These are phyloP conservation scores for Usnea hakonensis DNA, from an alignment of 495 filamentous ascomycete species.

Conservation along the genomic window DNA sequence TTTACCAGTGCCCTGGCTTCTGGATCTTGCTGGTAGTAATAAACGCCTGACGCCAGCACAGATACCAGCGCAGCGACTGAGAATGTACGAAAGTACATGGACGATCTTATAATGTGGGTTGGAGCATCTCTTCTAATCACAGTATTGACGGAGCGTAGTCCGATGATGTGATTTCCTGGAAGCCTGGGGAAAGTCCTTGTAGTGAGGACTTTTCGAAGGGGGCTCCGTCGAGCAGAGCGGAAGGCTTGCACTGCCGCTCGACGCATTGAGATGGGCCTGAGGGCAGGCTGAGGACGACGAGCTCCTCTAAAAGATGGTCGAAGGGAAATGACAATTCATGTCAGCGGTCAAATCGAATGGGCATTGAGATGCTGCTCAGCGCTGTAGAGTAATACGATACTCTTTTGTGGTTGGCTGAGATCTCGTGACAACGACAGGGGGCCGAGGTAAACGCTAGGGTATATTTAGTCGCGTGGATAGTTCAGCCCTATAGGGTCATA, in stretches of 20 bases:
- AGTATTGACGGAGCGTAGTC: constrained; percentile 32
- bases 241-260: constrained; percentile 54
- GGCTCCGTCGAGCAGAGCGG: constrained; percentile 52
- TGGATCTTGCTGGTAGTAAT: constrained; percentile 49
- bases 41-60: constrained; percentile 57
- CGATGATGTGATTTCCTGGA: constrained; percentile 27
- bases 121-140: constrained; percentile 33
- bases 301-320: neutral
- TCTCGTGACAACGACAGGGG: constrained; percentile 7
- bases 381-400: too few species aligned
- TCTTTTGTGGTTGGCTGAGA: neutral
- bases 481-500: neutral
- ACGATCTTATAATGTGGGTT: constrained; percentile 37
- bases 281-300: neutral
- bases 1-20: constrained; percentile 23
- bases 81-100: constrained; percentile 59
- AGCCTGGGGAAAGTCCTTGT: constrained; percentile 41
- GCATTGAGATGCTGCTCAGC: neutral
- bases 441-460: neutral
- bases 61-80: constrained; percentile 51
- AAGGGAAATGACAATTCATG: neutral
- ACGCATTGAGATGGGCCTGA: constrained; percentile 46
- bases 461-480: neutral
- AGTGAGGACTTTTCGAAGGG: constrained; percentile 43
- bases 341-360: neutral